These are phyloP conservation scores for Erodium maritimum DNA, from an alignment of 345 rosid genomes.

Conservation along the genomic window DNA sequence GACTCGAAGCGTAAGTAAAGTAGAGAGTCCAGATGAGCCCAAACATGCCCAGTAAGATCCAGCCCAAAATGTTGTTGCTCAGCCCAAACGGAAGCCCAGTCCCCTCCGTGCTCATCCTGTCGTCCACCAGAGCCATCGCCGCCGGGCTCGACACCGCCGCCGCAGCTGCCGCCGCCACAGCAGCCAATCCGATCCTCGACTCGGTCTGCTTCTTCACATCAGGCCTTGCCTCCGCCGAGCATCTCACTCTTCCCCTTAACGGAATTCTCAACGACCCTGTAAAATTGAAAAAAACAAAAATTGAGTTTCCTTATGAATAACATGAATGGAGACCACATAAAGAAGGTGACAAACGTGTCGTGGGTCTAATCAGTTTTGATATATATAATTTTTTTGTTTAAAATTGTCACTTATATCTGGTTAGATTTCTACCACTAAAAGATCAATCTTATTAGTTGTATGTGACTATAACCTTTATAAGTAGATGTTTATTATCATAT, in stretches of 20 bases:
- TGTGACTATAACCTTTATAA: too few species aligned
- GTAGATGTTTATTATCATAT: too few species aligned
- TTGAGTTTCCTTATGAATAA: too few species aligned
- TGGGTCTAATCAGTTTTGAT: too few species aligned
- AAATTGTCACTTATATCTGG: too few species aligned
- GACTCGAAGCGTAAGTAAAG: conserved; percentile 45
- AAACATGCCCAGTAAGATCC: conserved; percentile 86
- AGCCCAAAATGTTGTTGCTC: conserved; percentile 89
- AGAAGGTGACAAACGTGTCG: too few species aligned
- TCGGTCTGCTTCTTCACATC: too few species aligned
- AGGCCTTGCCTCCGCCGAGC: conserved; percentile 38
- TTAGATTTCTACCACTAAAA: too few species aligned
- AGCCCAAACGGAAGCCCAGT: conserved; percentile 86
- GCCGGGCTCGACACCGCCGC: conserved; percentile 61
- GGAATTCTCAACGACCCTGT: conserved; percentile 56
- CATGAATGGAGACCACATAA: too few species aligned
- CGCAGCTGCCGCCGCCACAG: conserved; percentile 46
- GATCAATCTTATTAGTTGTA: too few species aligned
- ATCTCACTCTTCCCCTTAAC: conserved; percentile 46
- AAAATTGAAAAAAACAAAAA: too few species aligned
- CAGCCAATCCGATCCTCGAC: conserved; percentile 30
- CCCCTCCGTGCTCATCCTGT: conserved; percentile 79
- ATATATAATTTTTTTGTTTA: too few species aligned
- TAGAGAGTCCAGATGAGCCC: conserved; percentile 82
- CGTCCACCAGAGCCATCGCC: conserved; percentile 74